These are phyloP conservation scores for Zelonia costaricensis DNA, from an alignment of 208 protist species.

Conservation along the genomic window DNA sequence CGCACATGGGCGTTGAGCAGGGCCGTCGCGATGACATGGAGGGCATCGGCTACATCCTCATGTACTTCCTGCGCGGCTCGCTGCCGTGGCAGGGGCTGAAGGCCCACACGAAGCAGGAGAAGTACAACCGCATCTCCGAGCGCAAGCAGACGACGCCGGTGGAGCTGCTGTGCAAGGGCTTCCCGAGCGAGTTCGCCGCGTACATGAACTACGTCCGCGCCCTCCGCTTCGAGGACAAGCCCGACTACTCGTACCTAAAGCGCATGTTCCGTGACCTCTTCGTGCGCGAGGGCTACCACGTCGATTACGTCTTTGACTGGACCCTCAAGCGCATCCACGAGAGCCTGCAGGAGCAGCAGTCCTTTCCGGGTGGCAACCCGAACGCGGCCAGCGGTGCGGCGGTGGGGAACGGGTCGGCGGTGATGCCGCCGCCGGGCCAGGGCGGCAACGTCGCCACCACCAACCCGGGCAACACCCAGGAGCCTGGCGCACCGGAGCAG, in stretches of 20 bases:
- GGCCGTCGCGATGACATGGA: constrained; percentile 98
- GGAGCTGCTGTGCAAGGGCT: constrained; percentile 95
- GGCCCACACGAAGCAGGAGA: constrained; percentile 97
- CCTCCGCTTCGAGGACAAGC: constrained; percentile 99
- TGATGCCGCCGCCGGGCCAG: constrained; percentile 14
- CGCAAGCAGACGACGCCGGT: constrained; percentile 97
- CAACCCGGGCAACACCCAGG: constrained; percentile 24
- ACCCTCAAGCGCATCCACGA: constrained; percentile 87
- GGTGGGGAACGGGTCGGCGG: constrained; percentile 20
- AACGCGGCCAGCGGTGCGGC: constrained; percentile 16
- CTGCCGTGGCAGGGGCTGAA: constrained; percentile 99
- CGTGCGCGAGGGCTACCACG: constrained; percentile 96
- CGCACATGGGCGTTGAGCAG: constrained; percentile 98
- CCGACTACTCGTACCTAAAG: constrained; percentile 98
- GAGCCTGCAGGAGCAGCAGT: constrained; percentile 53
- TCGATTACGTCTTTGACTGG: constrained; percentile 99
- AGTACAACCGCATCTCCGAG: constrained; percentile 99
- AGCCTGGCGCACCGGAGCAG: constrained; percentile 20
- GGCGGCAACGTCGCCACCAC: constrained; percentile 21
- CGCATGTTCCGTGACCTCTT: constrained; percentile 99
- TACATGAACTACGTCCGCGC: constrained; percentile 98
- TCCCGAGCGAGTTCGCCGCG: constrained; percentile 95
- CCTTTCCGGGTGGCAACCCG: constrained; percentile 19
- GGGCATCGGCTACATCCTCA: constrained; percentile 98
- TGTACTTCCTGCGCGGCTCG: constrained; percentile 99